Conservation (phyloP, 352 stramenopile genomes). For the Phytophthora pistaciae region DNA sequence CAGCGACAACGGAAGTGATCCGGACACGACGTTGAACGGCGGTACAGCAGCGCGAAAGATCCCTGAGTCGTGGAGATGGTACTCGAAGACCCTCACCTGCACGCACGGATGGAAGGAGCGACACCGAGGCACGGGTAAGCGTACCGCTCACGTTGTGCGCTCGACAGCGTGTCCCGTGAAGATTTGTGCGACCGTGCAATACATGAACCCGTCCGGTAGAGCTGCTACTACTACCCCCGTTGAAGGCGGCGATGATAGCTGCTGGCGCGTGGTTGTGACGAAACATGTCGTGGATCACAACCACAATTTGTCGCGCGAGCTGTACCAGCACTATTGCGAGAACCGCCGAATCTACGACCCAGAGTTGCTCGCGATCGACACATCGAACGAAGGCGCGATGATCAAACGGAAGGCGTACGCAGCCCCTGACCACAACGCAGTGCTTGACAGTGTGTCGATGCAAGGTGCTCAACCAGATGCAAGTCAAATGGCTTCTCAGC, state of each 20-base stretch:
- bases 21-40: conserved; percentile 15
- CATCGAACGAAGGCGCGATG: conserved; percentile 40
- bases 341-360: conserved; percentile 85
- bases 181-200: conserved; percentile 83
- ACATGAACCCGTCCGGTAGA: conserved; percentile 31
- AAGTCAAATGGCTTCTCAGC: conserved; percentile 13
- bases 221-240: neutral
- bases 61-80: conserved; percentile 79
- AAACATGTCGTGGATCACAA: conserved; percentile 84
- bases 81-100: conserved; percentile 83
- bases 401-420: conserved; percentile 28
- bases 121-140: conserved; percentile 70
- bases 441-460: neutral
- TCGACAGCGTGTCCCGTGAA: conserved; percentile 81
- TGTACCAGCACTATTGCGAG: conserved; percentile 82
- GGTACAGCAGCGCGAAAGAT: conserved; percentile 46
- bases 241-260: conserved; percentile 12
- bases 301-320: conserved; percentile 78
- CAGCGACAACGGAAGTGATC: conserved; percentile 32
- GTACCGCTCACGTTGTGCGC: conserved; percentile 64
- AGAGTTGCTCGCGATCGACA: conserved; percentile 70
- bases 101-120: conserved; percentile 88
- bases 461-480: conserved; percentile 6
- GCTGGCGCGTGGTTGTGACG: conserved; percentile 79
- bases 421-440: conserved; percentile 2